phyloP scores from a whole-genome alignment of 306 rosid species.

The Albizia julibrissin region DNA sequence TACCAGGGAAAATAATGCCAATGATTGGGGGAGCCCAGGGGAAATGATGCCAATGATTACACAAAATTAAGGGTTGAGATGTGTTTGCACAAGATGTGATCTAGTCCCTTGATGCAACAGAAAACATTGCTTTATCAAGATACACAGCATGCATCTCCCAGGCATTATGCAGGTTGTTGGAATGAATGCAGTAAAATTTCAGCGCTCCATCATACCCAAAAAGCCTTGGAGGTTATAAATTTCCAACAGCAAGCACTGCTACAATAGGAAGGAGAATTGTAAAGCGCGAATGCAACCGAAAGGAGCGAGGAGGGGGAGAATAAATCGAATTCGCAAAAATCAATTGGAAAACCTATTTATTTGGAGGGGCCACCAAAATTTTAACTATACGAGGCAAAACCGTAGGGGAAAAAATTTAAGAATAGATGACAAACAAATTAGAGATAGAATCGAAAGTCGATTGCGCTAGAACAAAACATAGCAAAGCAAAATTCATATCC shows the following conservation, averaged over 20 bases:
- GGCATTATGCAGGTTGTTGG: not conserved
- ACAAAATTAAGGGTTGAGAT: not conserved
- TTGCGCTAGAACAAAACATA: not conserved
- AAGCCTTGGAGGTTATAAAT: not conserved
- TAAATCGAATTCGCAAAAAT: not conserved
- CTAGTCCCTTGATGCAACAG: not conserved
- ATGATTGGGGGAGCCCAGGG: not conserved
- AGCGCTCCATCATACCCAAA: not conserved
- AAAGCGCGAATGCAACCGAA: not conserved
- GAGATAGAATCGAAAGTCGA: not conserved
- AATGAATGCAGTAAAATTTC: not conserved
- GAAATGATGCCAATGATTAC: not conserved
- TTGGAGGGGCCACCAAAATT: not conserved
- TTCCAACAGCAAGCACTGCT: not conserved
- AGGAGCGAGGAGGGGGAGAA: not conserved
- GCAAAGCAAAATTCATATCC: not conserved
- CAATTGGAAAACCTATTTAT: not conserved
- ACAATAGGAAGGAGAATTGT: not conserved
- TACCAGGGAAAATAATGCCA: no score
- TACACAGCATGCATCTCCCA: not conserved
- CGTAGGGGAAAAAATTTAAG: not conserved
- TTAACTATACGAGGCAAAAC: not conserved
- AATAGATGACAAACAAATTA: not conserved
- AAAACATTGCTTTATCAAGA: not conserved
- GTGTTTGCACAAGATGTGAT: not conserved